A percentile compares a stretch with the other conserved stretches of the same genome.
These are phyloP conservation scores for Bombardia bombarda DNA, from an alignment of 495 filamentous ascomycete species.

Conservation along the genomic window DNA sequence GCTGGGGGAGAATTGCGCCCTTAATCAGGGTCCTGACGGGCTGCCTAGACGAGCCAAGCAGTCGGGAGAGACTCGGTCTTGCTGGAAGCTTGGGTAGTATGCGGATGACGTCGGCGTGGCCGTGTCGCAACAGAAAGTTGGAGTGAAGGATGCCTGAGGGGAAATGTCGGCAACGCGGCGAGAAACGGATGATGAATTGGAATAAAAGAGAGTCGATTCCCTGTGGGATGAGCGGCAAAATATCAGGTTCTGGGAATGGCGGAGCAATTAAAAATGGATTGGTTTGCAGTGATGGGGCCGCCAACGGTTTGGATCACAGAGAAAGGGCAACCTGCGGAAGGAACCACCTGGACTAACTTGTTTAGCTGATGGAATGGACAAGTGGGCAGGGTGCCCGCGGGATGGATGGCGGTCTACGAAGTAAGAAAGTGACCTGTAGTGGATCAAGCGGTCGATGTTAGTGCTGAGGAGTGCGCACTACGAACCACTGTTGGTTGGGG, in stretches of 20 bases:
- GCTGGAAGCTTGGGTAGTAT: background rate
- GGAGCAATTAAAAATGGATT: slow-evolving; percentile 8
- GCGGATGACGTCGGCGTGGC: background rate
- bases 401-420: background rate
- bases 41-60: background rate
- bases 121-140: background rate
- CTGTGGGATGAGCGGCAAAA: slow-evolving; percentile 17
- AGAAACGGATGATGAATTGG: background rate
- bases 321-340: slow-evolving; percentile 1
- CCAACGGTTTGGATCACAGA: slow-evolving; percentile 2
- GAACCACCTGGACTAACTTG: background rate
- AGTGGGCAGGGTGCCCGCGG: background rate
- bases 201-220: background rate
- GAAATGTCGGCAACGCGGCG: background rate
- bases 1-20: too few species aligned
- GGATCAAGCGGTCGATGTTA: background rate
- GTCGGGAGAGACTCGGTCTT: too few species aligned
- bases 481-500: background rate
- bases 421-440: background rate
- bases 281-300: slow-evolving; percentile 13
- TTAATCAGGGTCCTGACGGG: background rate
- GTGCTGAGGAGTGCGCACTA: background rate
- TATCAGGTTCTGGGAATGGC: slow-evolving; percentile 24
- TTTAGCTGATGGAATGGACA: background rate
- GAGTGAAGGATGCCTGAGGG: background rate